Percentiles rank a stretch among this genome's conserved stretches.
Evolutionary conservation across 371 early-diverging fungal species (phyloP).

Genomic region (Mortierella polycephala): DNA sequence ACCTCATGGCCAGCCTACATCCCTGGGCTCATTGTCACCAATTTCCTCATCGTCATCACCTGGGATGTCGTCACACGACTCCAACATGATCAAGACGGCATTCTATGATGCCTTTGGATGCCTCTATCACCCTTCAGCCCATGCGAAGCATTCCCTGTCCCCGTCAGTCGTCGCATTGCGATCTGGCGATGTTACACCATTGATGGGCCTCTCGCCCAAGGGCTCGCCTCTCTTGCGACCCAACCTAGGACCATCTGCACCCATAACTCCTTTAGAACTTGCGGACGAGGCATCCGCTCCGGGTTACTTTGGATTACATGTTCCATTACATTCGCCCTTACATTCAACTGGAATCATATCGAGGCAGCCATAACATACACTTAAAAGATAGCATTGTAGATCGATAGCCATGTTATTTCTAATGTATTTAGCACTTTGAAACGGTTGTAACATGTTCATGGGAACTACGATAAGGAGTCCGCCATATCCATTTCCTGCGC

Average conservation of each 20-base stretch:
- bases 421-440: not conserved
- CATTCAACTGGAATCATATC: slow-evolving; percentile 7
- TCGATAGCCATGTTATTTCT: not conserved
- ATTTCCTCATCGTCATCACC: slow-evolving; percentile 10
- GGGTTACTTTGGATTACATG: slow-evolving; percentile 44
- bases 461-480: not conserved
- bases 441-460: not conserved
- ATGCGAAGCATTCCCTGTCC: slow-evolving; percentile 40
- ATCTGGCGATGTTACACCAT: slow-evolving; percentile 51
- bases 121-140: slow-evolving; percentile 47
- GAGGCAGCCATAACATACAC: not conserved
- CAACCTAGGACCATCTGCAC: slow-evolving; percentile 42
- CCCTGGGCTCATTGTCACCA: slow-evolving; percentile 1
- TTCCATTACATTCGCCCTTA: slow-evolving; percentile 17
- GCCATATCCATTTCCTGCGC: not conserved
- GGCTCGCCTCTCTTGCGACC: slow-evolving; percentile 47
- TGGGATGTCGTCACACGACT: slow-evolving; percentile 14
- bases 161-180: slow-evolving; percentile 32
- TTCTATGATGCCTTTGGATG: slow-evolving; percentile 30
- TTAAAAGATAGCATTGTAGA: slow-evolving; percentile 13
- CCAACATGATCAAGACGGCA: slow-evolving; percentile 19
- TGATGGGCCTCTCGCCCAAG: slow-evolving; percentile 47
- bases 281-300: slow-evolving; percentile 33
- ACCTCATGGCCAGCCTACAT: slow-evolving; percentile 5
- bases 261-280: slow-evolving; percentile 52